These are phyloP conservation scores for Chaetomium globosum DNA, from an alignment of 2,329 filamentous ascomycete genomes.

Conservation along the genomic window DNA sequence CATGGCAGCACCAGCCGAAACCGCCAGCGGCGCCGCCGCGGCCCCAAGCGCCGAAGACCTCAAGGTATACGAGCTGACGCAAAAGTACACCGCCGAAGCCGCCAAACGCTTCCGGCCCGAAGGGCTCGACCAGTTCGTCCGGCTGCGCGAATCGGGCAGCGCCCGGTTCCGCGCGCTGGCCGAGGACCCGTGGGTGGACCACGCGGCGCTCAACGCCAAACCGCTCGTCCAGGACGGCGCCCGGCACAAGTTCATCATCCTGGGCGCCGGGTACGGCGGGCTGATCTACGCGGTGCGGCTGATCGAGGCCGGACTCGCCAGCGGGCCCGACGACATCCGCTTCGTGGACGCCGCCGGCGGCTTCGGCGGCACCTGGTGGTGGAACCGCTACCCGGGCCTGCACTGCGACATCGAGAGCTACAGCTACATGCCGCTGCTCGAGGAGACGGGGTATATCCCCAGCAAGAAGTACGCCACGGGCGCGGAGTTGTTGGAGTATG, in stretches of 20 bases:
- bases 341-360: constrained; percentile 49
- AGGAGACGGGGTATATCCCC: constrained; percentile 63
- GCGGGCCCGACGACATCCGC: constrained; percentile 43
- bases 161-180: constrained; percentile 37
- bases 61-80: constrained; percentile 33
- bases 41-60: constrained; percentile 26
- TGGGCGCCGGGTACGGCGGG: constrained; percentile 45
- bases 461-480: constrained; percentile 47
- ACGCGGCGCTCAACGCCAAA: constrained; percentile 39
- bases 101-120: constrained; percentile 42
- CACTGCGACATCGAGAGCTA: constrained; percentile 63
- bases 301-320: constrained; percentile 42
- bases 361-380: constrained; percentile 57
- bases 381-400: constrained; percentile 54
- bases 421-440: constrained; percentile 62
- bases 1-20: constrained; percentile 13
- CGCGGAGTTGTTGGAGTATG: constrained; percentile 50
- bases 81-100: constrained; percentile 44
- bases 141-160: constrained; percentile 35
- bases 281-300: constrained; percentile 43
- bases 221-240: constrained; percentile 38
- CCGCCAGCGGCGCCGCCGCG: constrained; percentile 2
- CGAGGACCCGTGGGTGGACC: constrained; percentile 45
- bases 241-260: constrained; percentile 40
- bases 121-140: constrained; percentile 42